phyloP scores from a whole-genome alignment of 164 flowering plant species.

The Buxus sempervirens region DNA sequence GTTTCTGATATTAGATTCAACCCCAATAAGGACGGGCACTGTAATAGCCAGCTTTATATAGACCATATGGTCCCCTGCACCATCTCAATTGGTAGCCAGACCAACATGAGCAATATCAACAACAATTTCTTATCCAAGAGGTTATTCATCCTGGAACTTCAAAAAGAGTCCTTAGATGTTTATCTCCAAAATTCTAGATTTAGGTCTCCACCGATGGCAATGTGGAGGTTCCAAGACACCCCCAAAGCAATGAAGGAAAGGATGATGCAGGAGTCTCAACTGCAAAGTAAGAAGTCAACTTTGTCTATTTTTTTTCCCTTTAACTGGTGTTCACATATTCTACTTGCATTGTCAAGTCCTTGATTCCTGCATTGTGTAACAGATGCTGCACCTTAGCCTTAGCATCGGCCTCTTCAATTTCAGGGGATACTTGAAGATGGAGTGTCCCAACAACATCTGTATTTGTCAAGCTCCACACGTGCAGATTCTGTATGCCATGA shows the following conservation, averaged over 20 bases:
- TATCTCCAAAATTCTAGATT: neutral
- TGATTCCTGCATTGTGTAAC: slow-evolving; percentile 64
- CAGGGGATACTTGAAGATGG: slow-evolving; percentile 66
- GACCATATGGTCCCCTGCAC: neutral
- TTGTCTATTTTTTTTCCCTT: neutral
- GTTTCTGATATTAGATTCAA: neutral
- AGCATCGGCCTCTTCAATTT: slow-evolving; percentile 43
- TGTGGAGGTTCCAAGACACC: neutral
- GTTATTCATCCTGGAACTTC: too few relatives aligned
- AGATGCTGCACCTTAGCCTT: slow-evolving; percentile 48
- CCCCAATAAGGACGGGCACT: too few relatives aligned
- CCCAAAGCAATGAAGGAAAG: neutral
- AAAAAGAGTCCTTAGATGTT: too few relatives aligned
- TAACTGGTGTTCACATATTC: slow-evolving; percentile 41
- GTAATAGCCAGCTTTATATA: too few relatives aligned
- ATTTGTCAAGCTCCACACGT: slow-evolving; percentile 89
- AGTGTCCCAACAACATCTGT: slow-evolving; percentile 82
- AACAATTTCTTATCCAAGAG: neutral
- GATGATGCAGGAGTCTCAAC: neutral
- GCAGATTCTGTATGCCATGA: slow-evolving; percentile 56
- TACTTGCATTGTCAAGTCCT: slow-evolving; percentile 77
- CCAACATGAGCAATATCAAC: too few relatives aligned
- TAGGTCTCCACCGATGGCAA: neutral
- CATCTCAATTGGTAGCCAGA: neutral
- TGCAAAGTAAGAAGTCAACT: neutral